These are phyloP conservation scores for Stenogyne calaminthoides DNA, from an alignment of 305 asterid species.

Conservation along the genomic window DNA sequence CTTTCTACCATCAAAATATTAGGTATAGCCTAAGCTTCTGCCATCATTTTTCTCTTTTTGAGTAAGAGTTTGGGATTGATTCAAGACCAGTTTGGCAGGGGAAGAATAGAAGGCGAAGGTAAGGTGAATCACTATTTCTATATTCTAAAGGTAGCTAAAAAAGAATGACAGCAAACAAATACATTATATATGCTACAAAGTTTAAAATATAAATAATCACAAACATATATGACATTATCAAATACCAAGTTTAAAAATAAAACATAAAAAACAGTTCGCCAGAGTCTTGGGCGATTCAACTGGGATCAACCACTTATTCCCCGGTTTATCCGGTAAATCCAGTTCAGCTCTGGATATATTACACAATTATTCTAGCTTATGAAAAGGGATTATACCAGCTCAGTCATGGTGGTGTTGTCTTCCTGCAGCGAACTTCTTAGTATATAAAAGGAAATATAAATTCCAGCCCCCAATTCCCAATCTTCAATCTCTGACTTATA, in stretches of 20 bases:
- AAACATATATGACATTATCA: not conserved
- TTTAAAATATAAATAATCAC: not conserved
- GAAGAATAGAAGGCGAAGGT: not conserved
- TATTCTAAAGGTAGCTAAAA: not conserved
- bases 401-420: conserved; percentile 59
- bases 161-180: not conserved
- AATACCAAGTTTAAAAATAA: not conserved
- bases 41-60: too few relatives aligned
- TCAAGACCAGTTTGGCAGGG: too few relatives aligned
- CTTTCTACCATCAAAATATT: too few relatives aligned
- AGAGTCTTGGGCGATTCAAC: not conserved
- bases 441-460: conserved; percentile 71
- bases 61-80: too few relatives aligned
- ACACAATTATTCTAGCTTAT: conserved; percentile 14
- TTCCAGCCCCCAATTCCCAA: conserved; percentile 96
- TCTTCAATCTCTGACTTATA: conserved; percentile 86
- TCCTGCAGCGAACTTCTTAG: conserved; percentile 70
- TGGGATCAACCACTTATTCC: not conserved
- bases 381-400: conserved; percentile 54
- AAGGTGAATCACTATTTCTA: not conserved
- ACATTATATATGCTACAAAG: not conserved
- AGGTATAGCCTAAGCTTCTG: too few relatives aligned
- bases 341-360: not conserved
- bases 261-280: not conserved
- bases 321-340: not conserved